phyloP scores from a whole-genome alignment of 164 flowering plant genomes.

The Sedum album region DNA sequence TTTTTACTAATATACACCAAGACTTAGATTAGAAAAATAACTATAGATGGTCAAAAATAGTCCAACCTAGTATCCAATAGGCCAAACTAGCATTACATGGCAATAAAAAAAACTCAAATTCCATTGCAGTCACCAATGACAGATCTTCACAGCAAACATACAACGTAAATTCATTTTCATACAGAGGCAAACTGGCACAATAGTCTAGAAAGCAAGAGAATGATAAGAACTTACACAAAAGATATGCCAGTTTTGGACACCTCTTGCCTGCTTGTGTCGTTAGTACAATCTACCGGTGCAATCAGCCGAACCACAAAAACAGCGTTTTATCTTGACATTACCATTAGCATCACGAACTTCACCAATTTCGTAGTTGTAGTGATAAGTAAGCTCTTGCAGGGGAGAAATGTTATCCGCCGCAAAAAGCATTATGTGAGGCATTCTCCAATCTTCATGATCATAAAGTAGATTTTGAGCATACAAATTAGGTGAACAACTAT shows the following conservation, averaged over 20 bases:
- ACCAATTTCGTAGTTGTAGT: not conserved
- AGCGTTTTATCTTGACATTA: not conserved
- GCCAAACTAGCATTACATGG: not conserved
- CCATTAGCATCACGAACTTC: not conserved
- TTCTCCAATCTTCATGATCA: not conserved
- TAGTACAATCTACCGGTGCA: slow-evolving; percentile 1
- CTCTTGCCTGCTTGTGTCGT: not conserved
- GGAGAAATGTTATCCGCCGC: not conserved
- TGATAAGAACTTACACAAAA: not conserved
- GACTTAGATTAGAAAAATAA: no score
- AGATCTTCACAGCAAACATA: not conserved
- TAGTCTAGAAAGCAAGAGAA: not conserved
- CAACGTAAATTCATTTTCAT: not conserved
- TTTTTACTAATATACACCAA: no score
- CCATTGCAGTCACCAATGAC: not conserved
- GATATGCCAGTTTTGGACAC: not conserved
- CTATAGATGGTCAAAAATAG: not conserved
- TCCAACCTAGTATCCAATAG: not conserved
- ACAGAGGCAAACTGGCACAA: not conserved
- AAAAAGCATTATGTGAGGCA: not conserved
- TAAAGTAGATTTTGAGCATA: not conserved
- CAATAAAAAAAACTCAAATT: not conserved
- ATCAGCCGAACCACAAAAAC: slow-evolving; percentile 1
- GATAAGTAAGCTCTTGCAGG: not conserved
- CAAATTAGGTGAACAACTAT: not conserved